These are phyloP conservation scores for Dentipellis fragilis DNA, from an alignment of 768 basidiomycete genomes.

Conservation along the genomic window DNA sequence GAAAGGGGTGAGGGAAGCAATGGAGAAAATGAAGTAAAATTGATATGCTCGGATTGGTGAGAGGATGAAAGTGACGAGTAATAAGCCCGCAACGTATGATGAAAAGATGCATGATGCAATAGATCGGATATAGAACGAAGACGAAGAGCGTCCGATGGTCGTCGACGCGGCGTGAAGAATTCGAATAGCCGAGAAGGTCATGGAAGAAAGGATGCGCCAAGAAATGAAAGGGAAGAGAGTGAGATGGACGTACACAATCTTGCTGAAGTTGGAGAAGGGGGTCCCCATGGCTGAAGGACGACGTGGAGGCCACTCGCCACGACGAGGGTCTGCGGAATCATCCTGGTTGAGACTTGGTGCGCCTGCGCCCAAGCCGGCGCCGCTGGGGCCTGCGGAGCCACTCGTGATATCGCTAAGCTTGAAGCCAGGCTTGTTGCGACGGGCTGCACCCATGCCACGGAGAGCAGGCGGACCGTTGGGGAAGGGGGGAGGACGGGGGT, in stretches of 20 bases:
- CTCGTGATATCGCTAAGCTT: conserved; percentile 50
- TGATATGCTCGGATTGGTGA: too few relatives aligned
- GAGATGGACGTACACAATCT: conserved; percentile 69
- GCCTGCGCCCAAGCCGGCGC: conserved; percentile 64
- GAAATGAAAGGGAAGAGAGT: background rate
- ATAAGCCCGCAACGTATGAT: too few relatives aligned
- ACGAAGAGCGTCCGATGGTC: background rate
- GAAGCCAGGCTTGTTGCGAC: conserved; percentile 44
- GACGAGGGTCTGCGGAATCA: conserved; percentile 12
- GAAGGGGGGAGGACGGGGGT: conserved; percentile 17
- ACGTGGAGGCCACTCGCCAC: conserved; percentile 20
- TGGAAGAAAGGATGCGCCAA: background rate
- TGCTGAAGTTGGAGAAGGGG: conserved; percentile 87
- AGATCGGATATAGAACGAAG: conserved; percentile 4
- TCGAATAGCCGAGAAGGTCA: background rate
- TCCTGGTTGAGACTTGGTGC: conserved; percentile 38
- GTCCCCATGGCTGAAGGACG: conserved; percentile 39
- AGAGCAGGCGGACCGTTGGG: conserved; percentile 24
- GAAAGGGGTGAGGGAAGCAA: background rate
- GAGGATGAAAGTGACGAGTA: too few relatives aligned
- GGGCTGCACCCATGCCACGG: conserved; percentile 23
- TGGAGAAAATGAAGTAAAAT: background rate
- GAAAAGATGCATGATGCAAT: background rate
- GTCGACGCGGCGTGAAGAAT: conserved; percentile 4
- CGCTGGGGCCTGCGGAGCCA: conserved; percentile 40